Base-by-base conservation (phyloP, 1,139 yeast species). In the Saccharomyces hybrid region DNA sequence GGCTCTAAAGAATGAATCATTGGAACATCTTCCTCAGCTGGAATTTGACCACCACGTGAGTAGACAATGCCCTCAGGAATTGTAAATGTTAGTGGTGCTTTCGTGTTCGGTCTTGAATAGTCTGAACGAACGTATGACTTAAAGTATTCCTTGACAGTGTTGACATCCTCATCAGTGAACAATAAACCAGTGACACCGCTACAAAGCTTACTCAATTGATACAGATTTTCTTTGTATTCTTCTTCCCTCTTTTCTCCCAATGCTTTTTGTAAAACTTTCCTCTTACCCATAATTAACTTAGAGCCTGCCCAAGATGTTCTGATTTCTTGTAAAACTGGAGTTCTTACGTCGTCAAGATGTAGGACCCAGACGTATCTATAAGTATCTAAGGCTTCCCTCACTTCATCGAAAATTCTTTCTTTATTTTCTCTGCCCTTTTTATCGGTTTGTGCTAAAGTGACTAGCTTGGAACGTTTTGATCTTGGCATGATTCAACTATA, bases 1-100 rank as follows among this genome's bases (percentile, higher is more conserved):
- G 90, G 89, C 74, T 93, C 99, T 73, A 95, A 78, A 5, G 98
- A 89, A 70, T 93, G 99, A 11, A 95, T 86, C 88, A 93, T 83
- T 63, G 97, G 97, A 23, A 93, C 93, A 71, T 93, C 99, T 63
- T 93, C 98, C 69, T 90, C 97, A 28, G 72, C 75, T 32, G 97
- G 79, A 55, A 91, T 76, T 73, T 88, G 96, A 19, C 99, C 99
- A 64, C 97, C 99, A 70, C 97, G 84, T 14, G 98, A 88, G 71
- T 89, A 91, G 11, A 93, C 86, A 55, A 89, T 78, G 44, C 99
- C 99, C 56, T 79, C 90, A 32, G 99, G 98, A 52, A 93, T 79
- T 7, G 81, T 79, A 72, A 93, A 90, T 55, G 87, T 84, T 61
- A 91, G 75, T 54, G 98, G 96, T 3, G 96, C 80, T 64, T 74